Evolutionary conservation across 2,329 filamentous ascomycete genomes (phyloP), one percentile per base, ranked within the genome.

Genomic region (Mollisia scopiformis): DNA sequence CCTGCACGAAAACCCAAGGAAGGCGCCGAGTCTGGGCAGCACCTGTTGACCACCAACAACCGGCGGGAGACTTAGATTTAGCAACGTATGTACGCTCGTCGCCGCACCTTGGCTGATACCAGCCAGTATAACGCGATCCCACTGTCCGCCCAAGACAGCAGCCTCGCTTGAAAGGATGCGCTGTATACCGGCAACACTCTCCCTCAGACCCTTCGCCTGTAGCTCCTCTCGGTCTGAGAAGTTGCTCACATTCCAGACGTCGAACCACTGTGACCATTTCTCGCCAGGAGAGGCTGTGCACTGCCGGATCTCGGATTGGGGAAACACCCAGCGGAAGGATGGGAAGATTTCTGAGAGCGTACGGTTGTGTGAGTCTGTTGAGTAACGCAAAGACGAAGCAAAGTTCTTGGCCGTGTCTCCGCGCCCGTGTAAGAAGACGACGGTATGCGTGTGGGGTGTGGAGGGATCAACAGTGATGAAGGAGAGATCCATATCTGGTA

Each of bases 81-180:
- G 70, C 2, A 79, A 64, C 6, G 72, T 71, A 56, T 79, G 78
- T 1, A 73, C 67, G 31, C 72, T 67, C 3, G 79, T 78, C 1
- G 79, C 77, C 3, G 70, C 77, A 16, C 80, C 80, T 72, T 78
- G 76, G 54, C 78, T 79, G 52, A 82, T 78, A 0, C 80, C 79
- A 13, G 76, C 76, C 1, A 82, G 65, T 3, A 82, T 69, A 30
- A 82, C 58, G 7, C 69, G 68, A 33, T 78, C 74, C 71, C 75
- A 78, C 25, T 54, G 11, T 55, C 59, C 54, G 28, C 35, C 43
- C 23, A 58, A 55, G 14, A 47, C 30, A 10, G 27, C n/a, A 25
- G 33, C 50, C 31, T 53, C 50, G 10, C 23, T 51, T 21, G 19
- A 23, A n/a, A 60, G 33, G 6, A 58, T 7, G 10, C 33, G 16